phyloP scores from a whole-genome alignment of 306 rosid species.

The Citrullus amarus region DNA sequence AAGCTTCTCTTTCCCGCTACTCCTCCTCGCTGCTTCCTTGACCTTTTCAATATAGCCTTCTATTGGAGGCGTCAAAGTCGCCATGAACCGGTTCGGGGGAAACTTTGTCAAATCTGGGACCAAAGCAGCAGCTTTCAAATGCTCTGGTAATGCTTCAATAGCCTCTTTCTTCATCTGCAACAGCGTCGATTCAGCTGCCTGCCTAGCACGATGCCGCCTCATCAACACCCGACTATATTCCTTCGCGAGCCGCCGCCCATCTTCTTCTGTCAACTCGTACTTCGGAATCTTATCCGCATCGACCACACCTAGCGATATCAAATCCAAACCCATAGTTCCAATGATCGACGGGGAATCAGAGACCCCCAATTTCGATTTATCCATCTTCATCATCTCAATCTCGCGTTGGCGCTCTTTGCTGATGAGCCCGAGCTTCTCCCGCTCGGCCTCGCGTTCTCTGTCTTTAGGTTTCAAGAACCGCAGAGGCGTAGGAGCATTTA shows the following conservation, averaged over 20 bases:
- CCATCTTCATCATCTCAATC: slow-evolving; percentile 45
- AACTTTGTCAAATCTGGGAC: slow-evolving; percentile 68
- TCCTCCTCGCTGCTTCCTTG: slow-evolving; percentile 67
- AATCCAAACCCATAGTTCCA: slow-evolving; percentile 73
- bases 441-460: slow-evolving; percentile 45
- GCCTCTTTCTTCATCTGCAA: slow-evolving; percentile 67
- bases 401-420: slow-evolving; percentile 76
- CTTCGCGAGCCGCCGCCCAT: slow-evolving; percentile 74
- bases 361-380: slow-evolving; percentile 23
- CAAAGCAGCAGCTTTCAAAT: slow-evolving; percentile 63
- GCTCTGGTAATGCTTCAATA: slow-evolving; percentile 69
- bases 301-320: slow-evolving; percentile 52
- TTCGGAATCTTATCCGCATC: slow-evolving; percentile 67
- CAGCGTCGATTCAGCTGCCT: slow-evolving; percentile 58
- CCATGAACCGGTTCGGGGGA: slow-evolving; percentile 63
- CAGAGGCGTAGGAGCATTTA: slow-evolving; percentile 64
- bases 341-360: slow-evolving; percentile 46
- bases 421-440: slow-evolving; percentile 71
- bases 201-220: slow-evolving; percentile 71
- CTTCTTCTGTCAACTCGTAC: slow-evolving; percentile 62
- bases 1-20: slow-evolving; percentile 63
- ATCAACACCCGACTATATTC: slow-evolving; percentile 80
- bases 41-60: slow-evolving; percentile 57
- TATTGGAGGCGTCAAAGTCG: slow-evolving; percentile 81
- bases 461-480: slow-evolving; percentile 33